Base-by-base conservation (phyloP, 202 grass and related monocot genomes). In the Musa balbisiana region DNA sequence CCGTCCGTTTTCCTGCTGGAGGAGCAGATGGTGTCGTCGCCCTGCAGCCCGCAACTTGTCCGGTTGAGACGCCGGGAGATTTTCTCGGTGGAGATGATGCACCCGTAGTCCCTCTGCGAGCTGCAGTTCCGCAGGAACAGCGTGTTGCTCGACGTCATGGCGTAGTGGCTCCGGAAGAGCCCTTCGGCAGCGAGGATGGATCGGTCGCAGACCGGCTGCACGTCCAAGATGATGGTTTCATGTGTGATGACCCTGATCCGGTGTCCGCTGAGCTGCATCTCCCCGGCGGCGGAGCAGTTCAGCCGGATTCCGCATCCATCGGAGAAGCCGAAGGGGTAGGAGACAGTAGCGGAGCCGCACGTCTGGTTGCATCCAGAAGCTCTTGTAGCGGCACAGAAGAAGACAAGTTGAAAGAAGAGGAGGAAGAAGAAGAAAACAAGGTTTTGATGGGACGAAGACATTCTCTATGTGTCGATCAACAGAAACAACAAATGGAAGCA, bases 251-350 rank as follows among this genome's bases (percentile, higher is more conserved):
- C 33, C 0, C 4, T 0, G 8, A 89, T 0, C 3, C 76, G 53
- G 59, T 86, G 88, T 15, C 24, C 2, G 6, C 14, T 26, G 4
- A 54, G 15, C 15, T 59, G 53, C 3, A 43, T 19, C 8, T 54
- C 69, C 0, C 10, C 11, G 15, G 20, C 55, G 22, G 49, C 25
- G 74, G 78, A 64, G 83, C 90, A 93, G 43, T n/a, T 26, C 1
- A 93, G 62, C 0, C 0, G 1, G 79, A 97, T 86, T 2, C 17
- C 70, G 66, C 90, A 97, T 19, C 19, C 64, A 14, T 21, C 2
- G 43, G 83, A 86, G 88, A 97, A 97, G 62, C 88, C 90, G 10
- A 97, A 78, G 0, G 94, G 94, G 52, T 85, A 92, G 1, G 78
- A 78, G 9, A 85, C 78, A n/a, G 0, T 13, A 17, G 2, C 20